Evolutionary conservation across 371 early-diverging fungal genomes (phyloP).

Genomic region (Mucor lusitanicus): DNA sequence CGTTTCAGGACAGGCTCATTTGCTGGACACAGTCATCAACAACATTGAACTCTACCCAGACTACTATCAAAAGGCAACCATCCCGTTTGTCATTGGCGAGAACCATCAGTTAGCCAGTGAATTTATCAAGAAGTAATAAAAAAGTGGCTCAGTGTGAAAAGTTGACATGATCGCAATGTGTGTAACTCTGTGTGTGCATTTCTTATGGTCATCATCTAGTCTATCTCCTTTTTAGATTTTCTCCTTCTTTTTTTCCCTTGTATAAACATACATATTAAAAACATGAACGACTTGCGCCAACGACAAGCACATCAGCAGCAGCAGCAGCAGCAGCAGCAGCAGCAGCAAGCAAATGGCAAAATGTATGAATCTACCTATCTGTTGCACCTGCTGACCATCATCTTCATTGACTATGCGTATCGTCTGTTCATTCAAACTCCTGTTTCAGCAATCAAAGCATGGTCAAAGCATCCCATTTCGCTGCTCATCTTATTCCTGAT

Average conservation of each 20-base stretch:
- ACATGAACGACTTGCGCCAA: background rate
- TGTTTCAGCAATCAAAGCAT: slow-evolving; percentile 10
- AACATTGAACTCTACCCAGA: slow-evolving; percentile 40
- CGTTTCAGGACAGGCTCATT: slow-evolving; percentile 71
- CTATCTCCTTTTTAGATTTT: background rate
- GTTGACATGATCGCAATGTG: background rate
- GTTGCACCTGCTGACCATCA: slow-evolving; percentile 3
- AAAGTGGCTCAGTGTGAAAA: background rate
- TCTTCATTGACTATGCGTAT: slow-evolving; percentile 16
- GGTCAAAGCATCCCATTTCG: slow-evolving; percentile 15
- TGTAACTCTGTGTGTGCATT: slow-evolving; percentile 5
- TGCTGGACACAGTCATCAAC: slow-evolving; percentile 74
- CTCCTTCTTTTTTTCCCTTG: slow-evolving; percentile 2
- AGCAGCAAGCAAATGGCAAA: background rate
- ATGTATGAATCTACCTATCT: slow-evolving; percentile 7
- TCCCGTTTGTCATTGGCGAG: slow-evolving; percentile 40
- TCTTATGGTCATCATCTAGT: background rate
- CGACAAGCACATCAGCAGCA: background rate
- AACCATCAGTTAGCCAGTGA: slow-evolving; percentile 24
- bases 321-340: background rate
- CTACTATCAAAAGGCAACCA: slow-evolving; percentile 39
- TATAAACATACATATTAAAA: background rate
- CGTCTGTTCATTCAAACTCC: slow-evolving; percentile 16
- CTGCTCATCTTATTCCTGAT: slow-evolving; percentile 8
- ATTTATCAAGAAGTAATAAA: background rate